Percentiles rank a stretch among this genome's conserved stretches.
Conservation (phyloP, 352 stramenopile species). For the Nothophytophthora sp. region DNA sequence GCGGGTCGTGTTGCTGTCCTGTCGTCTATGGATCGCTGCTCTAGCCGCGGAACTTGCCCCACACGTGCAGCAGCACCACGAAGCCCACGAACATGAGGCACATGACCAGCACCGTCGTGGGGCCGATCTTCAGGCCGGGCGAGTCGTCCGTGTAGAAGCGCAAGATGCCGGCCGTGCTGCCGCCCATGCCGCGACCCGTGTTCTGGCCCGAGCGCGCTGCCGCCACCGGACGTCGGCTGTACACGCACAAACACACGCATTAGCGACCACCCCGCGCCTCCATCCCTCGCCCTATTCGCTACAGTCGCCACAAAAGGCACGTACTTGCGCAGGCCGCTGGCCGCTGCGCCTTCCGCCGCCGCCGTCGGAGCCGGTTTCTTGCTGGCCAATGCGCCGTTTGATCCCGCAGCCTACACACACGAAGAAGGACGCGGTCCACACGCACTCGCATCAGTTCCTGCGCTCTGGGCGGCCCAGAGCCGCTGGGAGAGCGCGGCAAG, state of each 20-base stretch:
- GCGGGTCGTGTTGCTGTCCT: conserved; percentile 21
- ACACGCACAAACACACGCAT: not conserved
- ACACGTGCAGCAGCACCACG: conserved; percentile 97
- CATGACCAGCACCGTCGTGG: conserved; percentile 95
- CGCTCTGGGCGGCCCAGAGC: no score
- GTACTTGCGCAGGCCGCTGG: conserved; percentile 71
- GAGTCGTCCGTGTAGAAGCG: conserved; percentile 98
- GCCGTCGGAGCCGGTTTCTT: conserved; percentile 77
- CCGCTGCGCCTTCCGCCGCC: conserved; percentile 59
- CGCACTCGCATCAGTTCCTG: no score
- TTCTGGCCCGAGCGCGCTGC: conserved; percentile 49
- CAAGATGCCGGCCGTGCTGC: conserved; percentile 92
- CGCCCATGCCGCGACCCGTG: conserved; percentile 83
- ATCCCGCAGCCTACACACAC: conserved; percentile 30
- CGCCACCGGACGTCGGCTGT: conserved; percentile 58
- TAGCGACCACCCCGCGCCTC: no score
- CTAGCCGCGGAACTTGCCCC: conserved; percentile 95
- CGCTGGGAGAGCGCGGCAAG: no score
- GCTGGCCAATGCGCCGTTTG: conserved; percentile 37
- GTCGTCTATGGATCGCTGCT: conserved; percentile 27
- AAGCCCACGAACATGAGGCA: conserved; percentile 96
- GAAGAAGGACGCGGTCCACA: not conserved
- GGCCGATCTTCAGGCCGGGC: conserved; percentile 95
- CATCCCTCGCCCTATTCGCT: no score
- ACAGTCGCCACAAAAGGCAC: conserved; percentile 12